Percentiles rank a stretch among this genome's conserved stretches.
These are phyloP conservation scores for Malus orientalis DNA, from an alignment of 306 rosid genomes.

Conservation along the genomic window DNA sequence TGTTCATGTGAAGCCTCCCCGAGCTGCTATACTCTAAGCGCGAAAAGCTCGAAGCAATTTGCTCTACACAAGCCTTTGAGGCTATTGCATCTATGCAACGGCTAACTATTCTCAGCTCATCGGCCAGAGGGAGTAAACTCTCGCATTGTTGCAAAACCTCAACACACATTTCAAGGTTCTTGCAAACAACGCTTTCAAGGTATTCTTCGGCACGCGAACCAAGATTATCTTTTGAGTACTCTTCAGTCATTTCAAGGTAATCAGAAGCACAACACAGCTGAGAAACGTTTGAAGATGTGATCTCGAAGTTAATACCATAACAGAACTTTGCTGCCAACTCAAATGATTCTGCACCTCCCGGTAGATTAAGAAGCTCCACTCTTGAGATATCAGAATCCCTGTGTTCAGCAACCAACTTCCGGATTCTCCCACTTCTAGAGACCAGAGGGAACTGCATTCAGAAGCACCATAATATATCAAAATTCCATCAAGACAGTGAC, in stretches of 20 bases:
- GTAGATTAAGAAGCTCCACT: conserved; percentile 87
- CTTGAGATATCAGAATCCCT: conserved; percentile 84
- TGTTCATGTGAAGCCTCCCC: conserved; percentile 91
- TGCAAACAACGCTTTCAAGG: conserved; percentile 68
- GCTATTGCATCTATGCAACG: conserved; percentile 96
- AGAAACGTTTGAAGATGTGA: conserved; percentile 74
- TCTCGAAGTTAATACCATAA: conserved; percentile 93
- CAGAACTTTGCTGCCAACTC: conserved; percentile 95
- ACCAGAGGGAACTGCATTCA: conserved; percentile 91
- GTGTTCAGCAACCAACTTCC: conserved; percentile 86
- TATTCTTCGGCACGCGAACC: conserved; percentile 81
- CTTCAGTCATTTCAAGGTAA: conserved; percentile 94
- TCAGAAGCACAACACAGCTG: conserved; percentile 84
- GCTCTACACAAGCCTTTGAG: conserved; percentile 92
- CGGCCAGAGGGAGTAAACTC: conserved; percentile 74
- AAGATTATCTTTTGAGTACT: conserved; percentile 82
- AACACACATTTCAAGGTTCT: conserved; percentile 90
- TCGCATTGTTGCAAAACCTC: conserved; percentile 92
- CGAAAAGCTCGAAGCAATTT: conserved; percentile 96
- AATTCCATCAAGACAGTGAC: conserved; percentile 9
- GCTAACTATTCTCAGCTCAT: conserved; percentile 62
- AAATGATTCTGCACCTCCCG: conserved; percentile 88
- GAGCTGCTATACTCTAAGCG: conserved; percentile 97
- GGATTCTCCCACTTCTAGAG: conserved; percentile 88
- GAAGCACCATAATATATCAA: neutral